Conservation (phyloP, 345 rosid species). For the Brassica incana region DNA sequence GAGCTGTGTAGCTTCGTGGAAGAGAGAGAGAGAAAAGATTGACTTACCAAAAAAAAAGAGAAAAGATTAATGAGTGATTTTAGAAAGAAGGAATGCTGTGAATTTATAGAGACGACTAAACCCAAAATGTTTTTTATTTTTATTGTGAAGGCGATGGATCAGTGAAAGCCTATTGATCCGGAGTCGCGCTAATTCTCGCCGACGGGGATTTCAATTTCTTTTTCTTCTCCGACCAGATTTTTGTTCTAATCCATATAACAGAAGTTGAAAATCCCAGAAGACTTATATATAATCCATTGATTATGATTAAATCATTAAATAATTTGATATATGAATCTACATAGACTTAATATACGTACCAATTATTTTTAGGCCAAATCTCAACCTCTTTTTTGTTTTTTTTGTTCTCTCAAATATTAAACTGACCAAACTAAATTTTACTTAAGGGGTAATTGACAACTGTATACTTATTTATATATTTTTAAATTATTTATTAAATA, state of each 20-base stretch:
- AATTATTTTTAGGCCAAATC: too few relatives aligned
- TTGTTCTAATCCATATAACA: not conserved
- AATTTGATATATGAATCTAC: not conserved
- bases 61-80: conserved; percentile 6
- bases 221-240: not conserved
- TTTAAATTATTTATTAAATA: too few relatives aligned
- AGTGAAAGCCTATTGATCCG: not conserved
- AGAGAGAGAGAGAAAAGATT: conserved; percentile 17
- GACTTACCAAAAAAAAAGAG: not conserved
- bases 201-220: not conserved
- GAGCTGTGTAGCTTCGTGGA: not conserved
- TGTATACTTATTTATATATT: too few relatives aligned
- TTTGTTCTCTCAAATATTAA: too few relatives aligned
- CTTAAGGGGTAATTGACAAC: too few relatives aligned
- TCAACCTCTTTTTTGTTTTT: too few relatives aligned
- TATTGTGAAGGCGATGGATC: not conserved
- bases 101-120: conserved; percentile 23
- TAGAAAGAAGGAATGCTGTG: conserved; percentile 25
- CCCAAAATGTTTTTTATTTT: not conserved
- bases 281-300: not conserved
- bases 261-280: not conserved
- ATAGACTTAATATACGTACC: not conserved
- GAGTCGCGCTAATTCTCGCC: not conserved
- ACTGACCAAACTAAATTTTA: too few relatives aligned
- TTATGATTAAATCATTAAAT: not conserved